Evolutionary conservation across 2,329 filamentous ascomycete species (phyloP).

Genomic region (Xylaria polymorpha): DNA sequence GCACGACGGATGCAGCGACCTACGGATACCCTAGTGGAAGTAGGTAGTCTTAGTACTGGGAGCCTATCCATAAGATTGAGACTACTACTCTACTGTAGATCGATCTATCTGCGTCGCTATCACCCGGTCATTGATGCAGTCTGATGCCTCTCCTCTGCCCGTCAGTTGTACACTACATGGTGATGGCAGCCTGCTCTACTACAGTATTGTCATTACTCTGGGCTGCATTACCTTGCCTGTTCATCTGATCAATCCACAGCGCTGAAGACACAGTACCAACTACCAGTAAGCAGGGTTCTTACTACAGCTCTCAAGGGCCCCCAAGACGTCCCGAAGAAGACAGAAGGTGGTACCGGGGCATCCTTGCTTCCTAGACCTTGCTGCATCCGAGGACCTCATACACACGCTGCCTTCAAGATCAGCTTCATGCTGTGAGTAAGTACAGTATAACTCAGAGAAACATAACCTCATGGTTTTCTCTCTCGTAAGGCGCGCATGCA

Average conservation of each 20-base stretch:
- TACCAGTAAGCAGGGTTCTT: slow-evolving; percentile 39
- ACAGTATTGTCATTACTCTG: not conserved
- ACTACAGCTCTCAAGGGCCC: slow-evolving; percentile 28
- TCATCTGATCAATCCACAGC: slow-evolving; percentile 19
- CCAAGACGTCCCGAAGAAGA: slow-evolving; percentile 33
- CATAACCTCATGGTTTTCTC: slow-evolving; percentile 16
- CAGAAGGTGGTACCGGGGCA: slow-evolving; percentile 33
- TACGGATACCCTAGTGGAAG: not conserved
- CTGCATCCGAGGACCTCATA: slow-evolving; percentile 34
- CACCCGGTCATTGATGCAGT: not conserved
- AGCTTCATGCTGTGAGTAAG: slow-evolving; percentile 27
- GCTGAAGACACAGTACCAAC: slow-evolving; percentile 16
- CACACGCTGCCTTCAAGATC: slow-evolving; percentile 33
- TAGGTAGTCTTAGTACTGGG: not conserved
- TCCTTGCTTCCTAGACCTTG: slow-evolving; percentile 36
- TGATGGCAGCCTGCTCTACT: not conserved
- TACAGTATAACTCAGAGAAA: slow-evolving; percentile 9
- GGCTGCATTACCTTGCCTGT: slow-evolving; percentile 5
- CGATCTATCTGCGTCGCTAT: slow-evolving; percentile 13
- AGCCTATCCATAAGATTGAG: slow-evolving; percentile 10
- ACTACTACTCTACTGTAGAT: slow-evolving; percentile 3
- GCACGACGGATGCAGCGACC: slow-evolving; percentile 27
- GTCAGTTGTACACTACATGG: not conserved
- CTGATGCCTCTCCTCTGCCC: not conserved
- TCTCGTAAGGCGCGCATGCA: not conserved